Percentiles rank a stretch among this genome's conserved stretches.
These are phyloP conservation scores for Somion occarium DNA, from an alignment of 1,284 basidiomycete genomes.

Conservation along the genomic window DNA sequence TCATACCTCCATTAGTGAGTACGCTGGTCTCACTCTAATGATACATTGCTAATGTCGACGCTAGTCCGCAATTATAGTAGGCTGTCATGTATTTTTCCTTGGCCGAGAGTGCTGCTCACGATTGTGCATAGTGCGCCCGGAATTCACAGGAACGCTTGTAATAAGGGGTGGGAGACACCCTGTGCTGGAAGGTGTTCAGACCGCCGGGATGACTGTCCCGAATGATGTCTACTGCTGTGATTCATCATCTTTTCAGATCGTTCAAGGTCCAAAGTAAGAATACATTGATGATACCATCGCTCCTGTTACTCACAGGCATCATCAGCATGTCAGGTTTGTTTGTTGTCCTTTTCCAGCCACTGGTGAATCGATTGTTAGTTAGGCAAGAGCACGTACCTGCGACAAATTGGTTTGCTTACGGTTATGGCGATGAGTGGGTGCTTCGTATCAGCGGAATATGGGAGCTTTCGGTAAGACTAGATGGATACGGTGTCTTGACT, in stretches of 20 bases:
- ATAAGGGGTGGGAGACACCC: conserved; percentile 86
- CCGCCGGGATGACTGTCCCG: conserved; percentile 66
- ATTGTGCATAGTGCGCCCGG: conserved; percentile 86
- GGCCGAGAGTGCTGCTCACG: too few species aligned
- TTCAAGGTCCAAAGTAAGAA: conserved; percentile 84
- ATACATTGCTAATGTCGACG: neutral
- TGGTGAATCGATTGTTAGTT: conserved; percentile 2
- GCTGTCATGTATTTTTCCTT: too few species aligned
- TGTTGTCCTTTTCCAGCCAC: too few species aligned
- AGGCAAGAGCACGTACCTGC: conserved; percentile 92
- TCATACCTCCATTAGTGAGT: conserved; percentile 71
- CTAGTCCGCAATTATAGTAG: conserved; percentile 71
- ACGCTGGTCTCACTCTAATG: neutral
- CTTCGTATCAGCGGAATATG: conserved; percentile 90
- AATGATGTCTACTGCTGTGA: conserved; percentile 88
- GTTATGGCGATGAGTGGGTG: conserved; percentile 88
- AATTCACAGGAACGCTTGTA: conserved; percentile 81
- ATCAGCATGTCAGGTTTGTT: conserved; percentile 76
- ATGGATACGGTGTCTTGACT: too few species aligned
- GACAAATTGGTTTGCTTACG: conserved; percentile 79
- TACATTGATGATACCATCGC: neutral
- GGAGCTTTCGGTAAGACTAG: conserved; percentile 69
- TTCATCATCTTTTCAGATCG: conserved; percentile 79
- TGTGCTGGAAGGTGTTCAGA: conserved; percentile 72
- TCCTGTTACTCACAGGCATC: neutral